These are phyloP conservation scores for Aphanoascus verrucosus DNA, from an alignment of 2,329 filamentous ascomycete species.

Conservation along the genomic window DNA sequence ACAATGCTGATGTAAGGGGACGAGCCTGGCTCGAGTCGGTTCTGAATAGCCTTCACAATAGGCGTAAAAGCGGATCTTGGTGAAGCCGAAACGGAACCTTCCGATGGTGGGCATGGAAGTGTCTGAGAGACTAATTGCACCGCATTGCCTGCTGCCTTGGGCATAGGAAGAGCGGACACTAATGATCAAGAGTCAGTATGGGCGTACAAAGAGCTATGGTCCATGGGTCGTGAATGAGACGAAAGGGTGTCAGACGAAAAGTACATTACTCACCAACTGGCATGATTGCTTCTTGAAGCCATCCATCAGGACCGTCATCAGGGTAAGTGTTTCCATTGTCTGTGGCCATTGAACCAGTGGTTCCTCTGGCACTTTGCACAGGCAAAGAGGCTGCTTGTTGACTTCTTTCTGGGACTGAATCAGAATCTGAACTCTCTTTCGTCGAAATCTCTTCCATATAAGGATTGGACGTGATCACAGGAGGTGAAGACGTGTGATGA, in stretches of 20 bases:
- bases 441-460: background rate
- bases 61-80: slow-evolving; percentile 38
- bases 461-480: slow-evolving; percentile 24
- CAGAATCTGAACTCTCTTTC: slow-evolving; percentile 7
- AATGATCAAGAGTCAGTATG: slow-evolving; percentile 5
- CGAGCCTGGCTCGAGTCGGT: slow-evolving; percentile 39
- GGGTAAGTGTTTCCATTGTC: slow-evolving; percentile 26
- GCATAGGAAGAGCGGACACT: slow-evolving; percentile 33
- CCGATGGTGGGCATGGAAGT: slow-evolving; percentile 44
- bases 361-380: background rate
- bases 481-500: slow-evolving; percentile 23
- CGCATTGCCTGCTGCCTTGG: slow-evolving; percentile 30
- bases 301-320: slow-evolving; percentile 25
- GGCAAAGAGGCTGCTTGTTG: slow-evolving; percentile 2
- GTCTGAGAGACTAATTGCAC: slow-evolving; percentile 51
- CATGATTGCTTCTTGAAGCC: slow-evolving; percentile 31
- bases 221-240: background rate
- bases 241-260: background rate
- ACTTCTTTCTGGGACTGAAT: slow-evolving; percentile 2
- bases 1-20: slow-evolving; percentile 54
- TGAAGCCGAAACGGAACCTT: slow-evolving; percentile 18
- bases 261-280: slow-evolving; percentile 25
- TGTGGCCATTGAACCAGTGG: slow-evolving; percentile 15
- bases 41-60: slow-evolving; percentile 47
- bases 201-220: too few species aligned